These are phyloP conservation scores for Leccinum boreale DNA, from an alignment of 768 basidiomycete genomes.

Conservation along the genomic window DNA sequence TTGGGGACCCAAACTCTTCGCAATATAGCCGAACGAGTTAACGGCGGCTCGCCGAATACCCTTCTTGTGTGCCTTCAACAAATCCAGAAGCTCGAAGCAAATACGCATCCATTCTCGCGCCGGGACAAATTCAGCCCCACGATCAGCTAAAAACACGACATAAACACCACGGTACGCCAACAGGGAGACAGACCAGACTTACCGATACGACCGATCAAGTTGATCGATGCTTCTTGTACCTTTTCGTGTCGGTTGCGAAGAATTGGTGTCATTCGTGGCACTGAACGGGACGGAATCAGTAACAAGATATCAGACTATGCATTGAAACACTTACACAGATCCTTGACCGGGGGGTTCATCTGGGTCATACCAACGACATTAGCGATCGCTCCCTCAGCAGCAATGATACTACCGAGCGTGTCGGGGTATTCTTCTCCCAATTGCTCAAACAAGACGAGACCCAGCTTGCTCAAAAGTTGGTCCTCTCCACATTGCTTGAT, in stretches of 20 bases:
- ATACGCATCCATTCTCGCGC: conserved; percentile 99
- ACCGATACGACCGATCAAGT: conserved; percentile 97
- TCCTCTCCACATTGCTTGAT: conserved; percentile 99
- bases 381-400: conserved; percentile 97
- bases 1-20: conserved; percentile 98
- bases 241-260: conserved; percentile 98
- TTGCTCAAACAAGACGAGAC: conserved; percentile 96
- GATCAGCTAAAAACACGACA: conserved; percentile 62
- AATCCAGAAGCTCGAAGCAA: conserved; percentile 95
- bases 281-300: conserved; percentile 39
- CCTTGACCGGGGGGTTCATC: conserved; percentile 99
- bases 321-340: conserved; percentile 71
- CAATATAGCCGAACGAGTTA: conserved; percentile 99
- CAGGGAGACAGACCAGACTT: conserved; percentile 1
- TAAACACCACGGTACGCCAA: conserved; percentile 4
- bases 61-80: conserved; percentile 99
- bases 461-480: conserved; percentile 90
- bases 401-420: conserved; percentile 98
- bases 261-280: conserved; percentile 99
- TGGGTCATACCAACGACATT: conserved; percentile 99
- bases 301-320: neutral
- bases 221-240: conserved; percentile 99
- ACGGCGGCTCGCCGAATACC: conserved; percentile 98
- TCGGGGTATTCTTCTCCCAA: conserved; percentile 99
- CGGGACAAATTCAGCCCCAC: conserved; percentile 97